Percentiles rank a stretch among this genome's conserved stretches.
Conservation (phyloP, 257 asterid genomes). For the Jaltomata sinuosa region DNA sequence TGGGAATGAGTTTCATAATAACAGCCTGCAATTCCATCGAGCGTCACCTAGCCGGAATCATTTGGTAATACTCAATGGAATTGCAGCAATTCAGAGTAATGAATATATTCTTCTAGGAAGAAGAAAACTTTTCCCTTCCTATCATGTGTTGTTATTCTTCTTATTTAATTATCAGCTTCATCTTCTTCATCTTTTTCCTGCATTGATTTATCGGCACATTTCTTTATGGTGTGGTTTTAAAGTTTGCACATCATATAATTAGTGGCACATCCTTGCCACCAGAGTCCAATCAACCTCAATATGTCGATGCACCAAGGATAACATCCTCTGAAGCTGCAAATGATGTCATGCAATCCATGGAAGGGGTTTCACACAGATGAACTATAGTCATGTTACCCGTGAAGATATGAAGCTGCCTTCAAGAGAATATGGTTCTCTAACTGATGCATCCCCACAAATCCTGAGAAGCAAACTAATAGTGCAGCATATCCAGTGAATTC, state of each 20-base stretch:
- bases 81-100: neutral
- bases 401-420: too few species aligned
- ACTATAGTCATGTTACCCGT: too few species aligned
- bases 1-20: neutral
- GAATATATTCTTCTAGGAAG: neutral
- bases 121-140: neutral
- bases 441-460: too few species aligned
- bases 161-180: neutral
- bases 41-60: neutral
- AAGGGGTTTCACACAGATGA: too few species aligned
- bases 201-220: neutral
- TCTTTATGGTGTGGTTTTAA: constrained; percentile 80
- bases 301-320: constrained; percentile 26
- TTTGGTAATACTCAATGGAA: neutral
- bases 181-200: too few species aligned
- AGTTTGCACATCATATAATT: constrained; percentile 44
- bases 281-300: constrained; percentile 20
- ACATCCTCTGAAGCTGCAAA: constrained; percentile 31
- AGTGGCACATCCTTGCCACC: constrained; percentile 7
- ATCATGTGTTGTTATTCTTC: neutral
- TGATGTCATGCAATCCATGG: too few species aligned
- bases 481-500: too few species aligned
- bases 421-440: too few species aligned
- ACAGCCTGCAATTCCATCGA: neutral
- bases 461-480: too few species aligned